Evolutionary conservation across 192 early-diverging fungal species (phyloP).

Genomic region (Dimargaris cristalligena): DNA sequence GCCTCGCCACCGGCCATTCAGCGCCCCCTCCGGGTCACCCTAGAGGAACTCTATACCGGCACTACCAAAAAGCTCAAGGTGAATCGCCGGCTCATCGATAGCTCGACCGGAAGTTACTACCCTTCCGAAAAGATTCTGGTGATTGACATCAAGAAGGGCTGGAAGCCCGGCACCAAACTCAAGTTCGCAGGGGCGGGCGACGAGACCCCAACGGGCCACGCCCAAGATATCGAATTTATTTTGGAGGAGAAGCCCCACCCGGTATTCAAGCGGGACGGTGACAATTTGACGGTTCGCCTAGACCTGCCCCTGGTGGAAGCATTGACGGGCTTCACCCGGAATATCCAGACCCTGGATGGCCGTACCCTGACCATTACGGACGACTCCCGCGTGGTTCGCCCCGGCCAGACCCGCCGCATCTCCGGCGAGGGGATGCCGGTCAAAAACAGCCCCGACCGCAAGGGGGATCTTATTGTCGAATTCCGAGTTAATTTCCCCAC

Average conservation of each 20-base stretch:
- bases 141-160: constrained; percentile 79
- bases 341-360: constrained; percentile 60
- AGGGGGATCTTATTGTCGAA: constrained; percentile 76
- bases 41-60: constrained; percentile 87
- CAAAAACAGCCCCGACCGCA: constrained; percentile 59
- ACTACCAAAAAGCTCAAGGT: constrained; percentile 86
- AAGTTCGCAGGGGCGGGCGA: constrained; percentile 81
- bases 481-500: constrained; percentile 69
- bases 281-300: constrained; percentile 52
- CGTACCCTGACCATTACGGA: constrained; percentile 47
- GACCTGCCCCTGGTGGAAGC: constrained; percentile 62
- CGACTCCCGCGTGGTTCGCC: constrained; percentile 36
- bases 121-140: constrained; percentile 64
- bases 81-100: constrained; percentile 38
- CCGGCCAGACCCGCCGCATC: constrained; percentile 58
- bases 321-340: constrained; percentile 57
- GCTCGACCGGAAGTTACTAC: constrained; percentile 22
- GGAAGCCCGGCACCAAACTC: constrained; percentile 97
- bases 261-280: constrained; percentile 73
- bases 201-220: constrained; percentile 51
- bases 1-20: constrained; percentile 36
- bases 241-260: constrained; percentile 84
- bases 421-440: constrained; percentile 86
- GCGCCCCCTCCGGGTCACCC: constrained; percentile 51
- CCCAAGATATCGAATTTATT: constrained; percentile 88